Base-by-base conservation (phyloP, 139 green algal species). In the Volvox reticuliferus region DNA sequence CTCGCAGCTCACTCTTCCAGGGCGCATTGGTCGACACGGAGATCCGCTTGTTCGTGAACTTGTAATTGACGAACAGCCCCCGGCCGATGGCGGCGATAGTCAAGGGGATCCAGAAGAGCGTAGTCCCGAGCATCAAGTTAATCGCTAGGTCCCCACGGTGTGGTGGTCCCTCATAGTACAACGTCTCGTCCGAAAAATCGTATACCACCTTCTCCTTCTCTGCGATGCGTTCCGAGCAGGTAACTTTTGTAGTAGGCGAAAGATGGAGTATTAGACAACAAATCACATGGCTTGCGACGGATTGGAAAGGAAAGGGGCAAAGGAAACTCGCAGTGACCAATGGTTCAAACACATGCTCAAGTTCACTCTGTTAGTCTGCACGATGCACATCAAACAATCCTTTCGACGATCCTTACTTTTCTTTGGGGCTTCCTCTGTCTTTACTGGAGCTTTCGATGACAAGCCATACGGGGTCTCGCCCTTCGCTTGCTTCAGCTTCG, bases 11-110 rank as follows among this genome's bases (percentile, higher is more conserved):
- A 97, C 94, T 97, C 89, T 98, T 96, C 97, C 97, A 98, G 17
- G 97, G 97, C 28, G 97, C 97, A 14, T 83, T 95, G 18, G 97
- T 98, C 21, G 90, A 94, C 28, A 97, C 95, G 24, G 90, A 95
- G 28, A 99, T 81, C 55, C 97, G 95, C 89, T 95, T 96, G 95
- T 99, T 95, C 16, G 97, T 99, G 92, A 99, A 97, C 30, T 92
- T 91, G 94, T 98, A 99, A 69, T 97, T 96, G n/a, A 99, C 95
- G 87, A 98, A 99, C 1, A 94, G 93, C 24, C 33, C 76, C n/a
- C 97, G 94, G 5, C 94, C 93, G 3, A 98, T 62, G 14, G 97
- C 93, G 5, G 96, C 97, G 77, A 97, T 76, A 6, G 96, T 98
- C 24, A 99, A 95, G 18, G 97, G 97, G 69, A 99, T 88, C 96